Percentiles rank a stretch among this genome's conserved stretches.
phyloP scores from a whole-genome alignment of 2,329 filamentous ascomycete species.

The Colletotrichum sp. region DNA sequence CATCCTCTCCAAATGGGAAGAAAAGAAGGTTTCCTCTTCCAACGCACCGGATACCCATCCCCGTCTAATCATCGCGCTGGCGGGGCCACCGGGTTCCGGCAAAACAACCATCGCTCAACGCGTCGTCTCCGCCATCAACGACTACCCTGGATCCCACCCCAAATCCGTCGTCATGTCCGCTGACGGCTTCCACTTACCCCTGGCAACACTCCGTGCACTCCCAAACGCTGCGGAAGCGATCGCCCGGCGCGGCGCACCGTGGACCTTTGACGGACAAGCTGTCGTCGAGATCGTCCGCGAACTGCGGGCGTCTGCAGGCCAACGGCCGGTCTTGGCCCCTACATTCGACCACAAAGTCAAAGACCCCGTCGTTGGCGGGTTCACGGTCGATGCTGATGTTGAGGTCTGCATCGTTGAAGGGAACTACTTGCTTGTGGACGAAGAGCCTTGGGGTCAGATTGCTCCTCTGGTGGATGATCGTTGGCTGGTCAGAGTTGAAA shows the following conservation, averaged over 20 bases:
- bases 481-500: conserved; percentile 32
- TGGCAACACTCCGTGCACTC: conserved; percentile 24
- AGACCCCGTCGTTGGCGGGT: conserved; percentile 39
- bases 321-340: conserved; percentile 34
- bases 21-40: background rate
- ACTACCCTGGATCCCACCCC: background rate
- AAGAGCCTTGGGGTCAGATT: conserved; percentile 48
- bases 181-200: conserved; percentile 35
- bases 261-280: conserved; percentile 32
- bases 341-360: conserved; percentile 57
- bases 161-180: conserved; percentile 1
- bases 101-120: conserved; percentile 31
- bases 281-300: conserved; percentile 26
- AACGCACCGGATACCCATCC: background rate
- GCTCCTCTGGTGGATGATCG: conserved; percentile 51
- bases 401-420: conserved; percentile 48
- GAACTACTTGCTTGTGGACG: conserved; percentile 52
- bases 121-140: conserved; percentile 21
- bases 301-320: conserved; percentile 20
- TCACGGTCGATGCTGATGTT: background rate
- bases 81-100: conserved; percentile 36
- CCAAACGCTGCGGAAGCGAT: conserved; percentile 28
- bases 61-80: conserved; percentile 32
- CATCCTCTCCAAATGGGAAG: conserved; percentile 25
- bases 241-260: conserved; percentile 32